Conservation (phyloP, 257 asterid genomes). For the Coffea canephora region DNA sequence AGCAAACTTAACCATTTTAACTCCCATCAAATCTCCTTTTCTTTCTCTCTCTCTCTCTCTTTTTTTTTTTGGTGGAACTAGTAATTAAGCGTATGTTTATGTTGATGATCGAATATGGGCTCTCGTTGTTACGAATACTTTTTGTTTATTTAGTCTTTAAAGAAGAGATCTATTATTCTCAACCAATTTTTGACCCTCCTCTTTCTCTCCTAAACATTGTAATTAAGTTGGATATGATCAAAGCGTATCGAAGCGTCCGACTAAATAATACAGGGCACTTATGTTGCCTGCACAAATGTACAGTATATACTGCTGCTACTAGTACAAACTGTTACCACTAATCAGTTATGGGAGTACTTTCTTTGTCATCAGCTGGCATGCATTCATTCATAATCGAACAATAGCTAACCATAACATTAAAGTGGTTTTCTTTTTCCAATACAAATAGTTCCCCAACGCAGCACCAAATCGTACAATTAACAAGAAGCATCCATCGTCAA, state of each 20-base stretch:
- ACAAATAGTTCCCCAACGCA: not conserved
- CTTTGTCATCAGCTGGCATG: slow-evolving; percentile 6
- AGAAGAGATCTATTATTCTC: not conserved
- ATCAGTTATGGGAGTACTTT: not conserved
- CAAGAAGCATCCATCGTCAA: not conserved
- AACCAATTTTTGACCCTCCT: not conserved
- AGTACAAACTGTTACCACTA: not conserved
- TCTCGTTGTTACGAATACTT: too few species aligned
- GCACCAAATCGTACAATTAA: not conserved
- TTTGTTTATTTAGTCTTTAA: too few species aligned
- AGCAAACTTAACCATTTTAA: too few species aligned
- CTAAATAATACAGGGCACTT: not conserved
- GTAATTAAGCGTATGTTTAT: too few species aligned
- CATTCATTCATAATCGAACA: slow-evolving; percentile 5
- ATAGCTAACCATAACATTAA: not conserved
- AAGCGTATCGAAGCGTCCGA: not conserved
- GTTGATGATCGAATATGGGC: too few species aligned
- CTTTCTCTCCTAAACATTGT: not conserved
- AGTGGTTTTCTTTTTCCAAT: not conserved
- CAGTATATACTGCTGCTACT: too few species aligned
- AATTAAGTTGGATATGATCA: not conserved
- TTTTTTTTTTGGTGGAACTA: too few species aligned
- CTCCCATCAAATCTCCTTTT: too few species aligned
- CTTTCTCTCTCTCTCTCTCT: too few species aligned
- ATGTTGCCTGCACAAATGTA: not conserved